Conservation (phyloP, 352 stramenopile species). For the Phytophthora brassicae region DNA sequence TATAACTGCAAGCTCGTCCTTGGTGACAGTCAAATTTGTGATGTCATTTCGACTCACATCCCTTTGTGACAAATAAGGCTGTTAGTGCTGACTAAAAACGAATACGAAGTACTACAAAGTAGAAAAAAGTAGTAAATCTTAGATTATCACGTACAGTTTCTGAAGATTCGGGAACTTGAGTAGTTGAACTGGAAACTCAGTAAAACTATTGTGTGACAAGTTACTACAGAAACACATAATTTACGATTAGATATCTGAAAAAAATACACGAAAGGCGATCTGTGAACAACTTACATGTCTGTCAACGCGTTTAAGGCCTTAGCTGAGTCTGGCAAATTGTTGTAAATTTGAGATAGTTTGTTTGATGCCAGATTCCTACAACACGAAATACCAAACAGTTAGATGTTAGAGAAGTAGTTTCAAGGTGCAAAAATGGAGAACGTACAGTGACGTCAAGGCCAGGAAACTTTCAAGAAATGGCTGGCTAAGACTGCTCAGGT, state of each 20-base stretch:
- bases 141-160: conserved; percentile 37
- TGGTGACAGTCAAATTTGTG: conserved; percentile 44
- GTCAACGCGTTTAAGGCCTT: conserved; percentile 30
- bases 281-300: conserved; percentile 25
- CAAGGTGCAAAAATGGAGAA: not conserved
- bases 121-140: not conserved
- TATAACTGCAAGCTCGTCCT: conserved; percentile 34
- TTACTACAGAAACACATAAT: conserved; percentile 26
- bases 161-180: conserved; percentile 44
- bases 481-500: conserved; percentile 31
- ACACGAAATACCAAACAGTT: not conserved
- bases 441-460: conserved; percentile 30
- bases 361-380: conserved; percentile 35
- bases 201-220: conserved; percentile 47
- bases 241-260: conserved; percentile 9
- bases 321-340: conserved; percentile 15
- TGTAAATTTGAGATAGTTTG: conserved; percentile 40
- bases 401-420: conserved; percentile 2
- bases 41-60: conserved; percentile 48
- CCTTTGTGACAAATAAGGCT: conserved; percentile 15
- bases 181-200: conserved; percentile 38
- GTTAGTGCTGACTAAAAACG: not conserved
- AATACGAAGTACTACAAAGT: too few relatives aligned
- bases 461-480: conserved; percentile 38
- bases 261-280: not conserved